Conservation (phyloP, 1,284 basidiomycete species). For the Neolentinus lepideus region DNA sequence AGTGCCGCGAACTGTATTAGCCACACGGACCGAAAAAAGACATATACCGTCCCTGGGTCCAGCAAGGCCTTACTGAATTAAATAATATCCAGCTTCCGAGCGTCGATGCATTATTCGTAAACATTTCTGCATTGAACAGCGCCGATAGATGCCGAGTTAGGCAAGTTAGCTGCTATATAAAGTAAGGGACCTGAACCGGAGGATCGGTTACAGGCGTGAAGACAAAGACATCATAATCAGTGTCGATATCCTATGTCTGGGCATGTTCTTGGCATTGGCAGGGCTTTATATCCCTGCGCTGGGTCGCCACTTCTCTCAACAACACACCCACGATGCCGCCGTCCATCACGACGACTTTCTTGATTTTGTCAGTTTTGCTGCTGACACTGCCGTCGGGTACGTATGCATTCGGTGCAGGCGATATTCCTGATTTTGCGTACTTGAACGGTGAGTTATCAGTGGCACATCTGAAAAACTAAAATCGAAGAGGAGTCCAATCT, state of each 20-base stretch:
- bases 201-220: no score
- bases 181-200: no score
- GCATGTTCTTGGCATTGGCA: neutral
- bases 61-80: no score
- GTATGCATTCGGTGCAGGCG: constrained; percentile 52
- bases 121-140: no score
- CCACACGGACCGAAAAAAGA: no score
- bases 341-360: constrained; percentile 17
- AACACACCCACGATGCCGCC: neutral
- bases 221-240: neutral
- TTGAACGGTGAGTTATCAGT: constrained; percentile 34
- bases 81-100: no score
- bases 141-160: no score
- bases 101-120: no score
- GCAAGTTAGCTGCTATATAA: no score
- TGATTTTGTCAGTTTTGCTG: constrained; percentile 37
- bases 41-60: no score
- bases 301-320: neutral
- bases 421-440: constrained; percentile 57
- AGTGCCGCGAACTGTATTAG: no score
- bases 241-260: neutral
- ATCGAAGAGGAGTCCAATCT: constrained; percentile 3
- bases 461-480: constrained; percentile 9
- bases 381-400: constrained; percentile 37
- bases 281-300: neutral